Evolutionary conservation across 371 early-diverging fungal species (phyloP), one percentile per base, ranked within the genome.

Genomic region (Fennellomyces sp.): DNA sequence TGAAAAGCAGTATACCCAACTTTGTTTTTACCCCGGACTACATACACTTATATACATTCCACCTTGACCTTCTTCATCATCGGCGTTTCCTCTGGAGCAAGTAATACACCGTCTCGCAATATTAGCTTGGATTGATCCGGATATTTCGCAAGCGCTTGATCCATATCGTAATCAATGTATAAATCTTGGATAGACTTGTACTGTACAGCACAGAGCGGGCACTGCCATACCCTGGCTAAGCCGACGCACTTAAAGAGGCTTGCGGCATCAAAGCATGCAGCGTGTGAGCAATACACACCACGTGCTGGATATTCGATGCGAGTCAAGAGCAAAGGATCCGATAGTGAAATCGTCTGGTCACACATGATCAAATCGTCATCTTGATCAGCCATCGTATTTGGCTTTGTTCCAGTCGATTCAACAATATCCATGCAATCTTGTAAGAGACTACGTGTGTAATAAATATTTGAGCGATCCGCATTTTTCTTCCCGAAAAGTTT

Each of bases 231-330:
- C 15, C 56, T 60, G 21, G 36, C 15, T 7, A 45, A 13, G 3
- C 33, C 12, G 15, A 48, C 41, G 33, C 61, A 59, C 38, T 54
- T 17, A 55, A 69, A 69, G 35, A 65, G 63, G 13, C 33, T n/a
- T 2, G 39, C 30, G 3, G 63, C 60, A 50, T 71, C 81, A 66
- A 80, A 80, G 23, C 72, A 68, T 3, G 76, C 61, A 21, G 50
- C 52, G 62, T 80, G 81, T 2, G 41, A 62, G 55, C 81, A 80
- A 49, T 75, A 72, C 12, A 73, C 64, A 5, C 78, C 68, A 48
- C 76, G 45, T 1, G 70, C 59, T 38, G 81, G 81, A 56, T 75
- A 68, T 27, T 72, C 53, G 27, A 77, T 71, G 2, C 57, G 64
- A 2, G 57, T 53, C 5, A 80, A 31, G 17, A 61, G 50, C 8